A percentile compares a stretch with the other conserved stretches of the same genome.
These are phyloP conservation scores for Trichosanthes cucumerina DNA, from an alignment of 306 rosid species.

Conservation along the genomic window DNA sequence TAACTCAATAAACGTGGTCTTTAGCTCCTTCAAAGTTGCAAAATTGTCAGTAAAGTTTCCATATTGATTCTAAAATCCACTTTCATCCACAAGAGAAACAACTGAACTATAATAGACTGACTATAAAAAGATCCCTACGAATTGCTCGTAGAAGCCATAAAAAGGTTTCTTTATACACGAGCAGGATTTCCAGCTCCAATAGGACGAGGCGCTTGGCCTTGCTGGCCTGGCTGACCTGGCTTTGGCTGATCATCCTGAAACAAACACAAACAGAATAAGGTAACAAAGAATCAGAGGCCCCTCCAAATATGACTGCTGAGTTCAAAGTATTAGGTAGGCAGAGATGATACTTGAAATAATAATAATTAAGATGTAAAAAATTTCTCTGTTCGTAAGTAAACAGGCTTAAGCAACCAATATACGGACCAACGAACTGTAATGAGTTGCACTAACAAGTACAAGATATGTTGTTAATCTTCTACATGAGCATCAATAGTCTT, in stretches of 20 bases:
- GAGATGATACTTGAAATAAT: neutral
- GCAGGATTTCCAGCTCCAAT: slow-evolving; percentile 36
- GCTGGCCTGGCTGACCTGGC: slow-evolving; percentile 52
- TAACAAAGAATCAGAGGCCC: neutral
- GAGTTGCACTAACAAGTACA: neutral
- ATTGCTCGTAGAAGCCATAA: neutral
- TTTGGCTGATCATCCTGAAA: slow-evolving; percentile 49
- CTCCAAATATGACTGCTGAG: neutral
- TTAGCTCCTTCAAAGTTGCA: neutral
- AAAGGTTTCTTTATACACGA: slow-evolving; percentile 21
- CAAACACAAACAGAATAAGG: neutral
- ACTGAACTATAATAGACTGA: neutral
- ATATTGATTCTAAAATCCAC: neutral
- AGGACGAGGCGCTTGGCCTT: slow-evolving; percentile 44
- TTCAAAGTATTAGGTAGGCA: neutral
- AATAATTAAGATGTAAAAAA: neutral
- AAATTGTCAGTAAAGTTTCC: neutral
- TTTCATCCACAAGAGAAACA: neutral
- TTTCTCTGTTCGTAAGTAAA: neutral
- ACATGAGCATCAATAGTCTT: neutral
- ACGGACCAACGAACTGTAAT: neutral
- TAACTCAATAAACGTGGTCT: neutral
- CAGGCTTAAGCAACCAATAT: neutral
- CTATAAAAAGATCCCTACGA: neutral
- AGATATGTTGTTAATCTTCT: neutral